Percentiles rank a stretch among this genome's conserved stretches.
These are phyloP conservation scores for Coemansia sp. DNA, from an alignment of 192 early-diverging fungal genomes.

Conservation along the genomic window DNA sequence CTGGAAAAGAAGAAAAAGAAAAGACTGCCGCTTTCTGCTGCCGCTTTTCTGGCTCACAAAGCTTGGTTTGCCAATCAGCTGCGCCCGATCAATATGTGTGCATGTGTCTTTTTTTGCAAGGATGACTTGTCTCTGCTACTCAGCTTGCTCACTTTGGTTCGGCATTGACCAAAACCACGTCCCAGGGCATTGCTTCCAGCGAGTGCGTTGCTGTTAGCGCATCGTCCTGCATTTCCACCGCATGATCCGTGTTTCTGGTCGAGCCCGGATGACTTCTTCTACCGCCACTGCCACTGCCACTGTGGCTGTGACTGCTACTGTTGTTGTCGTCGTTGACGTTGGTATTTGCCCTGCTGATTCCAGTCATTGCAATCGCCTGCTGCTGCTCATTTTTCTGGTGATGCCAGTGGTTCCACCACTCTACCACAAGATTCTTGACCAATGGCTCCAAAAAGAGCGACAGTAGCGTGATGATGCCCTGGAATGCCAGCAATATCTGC, in stretches of 20 bases:
- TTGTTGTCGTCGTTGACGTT: not conserved
- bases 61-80: too few relatives aligned
- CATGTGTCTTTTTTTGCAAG: too few relatives aligned
- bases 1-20: too few relatives aligned
- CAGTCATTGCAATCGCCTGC: not conserved
- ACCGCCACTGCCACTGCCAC: not conserved
- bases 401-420: slow-evolving; percentile 11
- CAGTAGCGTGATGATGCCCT: slow-evolving; percentile 27
- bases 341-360: not conserved
- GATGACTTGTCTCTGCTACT: too few relatives aligned
- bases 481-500: slow-evolving; percentile 31
- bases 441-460: slow-evolving; percentile 27
- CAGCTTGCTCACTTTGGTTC: not conserved
- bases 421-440: slow-evolving; percentile 8
- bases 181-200: slow-evolving; percentile 21
- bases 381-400: not conserved
- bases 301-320: not conserved
- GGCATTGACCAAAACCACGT: slow-evolving; percentile 2
- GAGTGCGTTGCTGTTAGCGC: not conserved
- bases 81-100: too few relatives aligned
- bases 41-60: too few relatives aligned
- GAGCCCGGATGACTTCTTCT: not conserved
- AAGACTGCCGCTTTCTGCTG: too few relatives aligned
- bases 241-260: not conserved
- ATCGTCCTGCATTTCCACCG: not conserved